Conservation (phyloP, 192 early-diverging fungal genomes). For the Kappamyces sp. region DNA sequence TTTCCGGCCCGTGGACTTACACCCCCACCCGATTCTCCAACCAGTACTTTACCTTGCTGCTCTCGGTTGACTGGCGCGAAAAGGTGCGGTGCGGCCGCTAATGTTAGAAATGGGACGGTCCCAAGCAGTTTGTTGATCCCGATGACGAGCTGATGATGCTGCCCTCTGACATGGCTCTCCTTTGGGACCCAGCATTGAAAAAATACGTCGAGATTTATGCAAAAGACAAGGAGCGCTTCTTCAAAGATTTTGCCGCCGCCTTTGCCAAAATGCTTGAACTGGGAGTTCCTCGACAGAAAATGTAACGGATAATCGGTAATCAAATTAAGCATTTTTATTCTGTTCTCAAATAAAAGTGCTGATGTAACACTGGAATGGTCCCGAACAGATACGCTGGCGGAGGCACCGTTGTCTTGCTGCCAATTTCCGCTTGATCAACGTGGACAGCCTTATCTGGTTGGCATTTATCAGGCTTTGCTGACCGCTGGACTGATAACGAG, state of each 20-base stretch:
- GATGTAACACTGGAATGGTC: no score
- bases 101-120: slow-evolving; percentile 62
- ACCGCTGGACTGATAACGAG: no score
- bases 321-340: no score
- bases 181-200: slow-evolving; percentile 53
- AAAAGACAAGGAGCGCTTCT: slow-evolving; percentile 59
- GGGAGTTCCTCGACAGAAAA: slow-evolving; percentile 53
- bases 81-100: slow-evolving; percentile 22
- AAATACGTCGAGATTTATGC: slow-evolving; percentile 60
- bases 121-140: slow-evolving; percentile 81
- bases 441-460: no score
- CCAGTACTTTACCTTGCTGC: slow-evolving; percentile 69
- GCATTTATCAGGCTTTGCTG: no score
- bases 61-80: slow-evolving; percentile 34
- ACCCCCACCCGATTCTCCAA: slow-evolving; percentile 87
- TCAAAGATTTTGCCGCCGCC: slow-evolving; percentile 79
- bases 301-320: slow-evolving; percentile 3
- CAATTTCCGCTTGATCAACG: no score
- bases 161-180: slow-evolving; percentile 63
- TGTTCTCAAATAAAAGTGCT: no score
- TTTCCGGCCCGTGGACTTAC: slow-evolving; percentile 66
- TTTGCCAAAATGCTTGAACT: slow-evolving; percentile 85
- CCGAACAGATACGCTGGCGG: no score
- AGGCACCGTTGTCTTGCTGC: no score
- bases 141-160: slow-evolving; percentile 60